A percentile compares a stretch with the other conserved stretches of the same genome.
phyloP scores from a whole-genome alignment of 345 rosid species.

The Salix udensis region DNA sequence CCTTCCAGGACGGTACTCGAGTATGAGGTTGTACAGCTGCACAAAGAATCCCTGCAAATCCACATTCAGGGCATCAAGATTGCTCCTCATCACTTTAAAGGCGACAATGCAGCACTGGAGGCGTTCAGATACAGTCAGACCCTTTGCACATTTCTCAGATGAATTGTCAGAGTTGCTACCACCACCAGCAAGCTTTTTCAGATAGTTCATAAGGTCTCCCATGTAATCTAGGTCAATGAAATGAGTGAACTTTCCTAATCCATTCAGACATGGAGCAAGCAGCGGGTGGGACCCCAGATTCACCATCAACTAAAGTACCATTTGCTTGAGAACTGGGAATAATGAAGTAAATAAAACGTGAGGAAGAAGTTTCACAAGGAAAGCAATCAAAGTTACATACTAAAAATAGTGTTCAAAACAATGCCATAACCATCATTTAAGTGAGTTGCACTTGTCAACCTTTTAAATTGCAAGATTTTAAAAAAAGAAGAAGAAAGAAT shows the following conservation, averaged over 20 bases:
- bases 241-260: constrained; percentile 82
- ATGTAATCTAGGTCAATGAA: constrained; percentile 80
- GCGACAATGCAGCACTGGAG: constrained; percentile 89
- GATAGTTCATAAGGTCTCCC: constrained; percentile 81
- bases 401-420: neutral
- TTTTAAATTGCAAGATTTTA: no score
- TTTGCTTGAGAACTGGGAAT: constrained; percentile 47
- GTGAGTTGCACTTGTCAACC: no score
- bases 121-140: constrained; percentile 65
- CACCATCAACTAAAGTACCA: constrained; percentile 25
- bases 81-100: constrained; percentile 90
- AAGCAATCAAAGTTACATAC: neutral
- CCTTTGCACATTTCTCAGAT: constrained; percentile 33
- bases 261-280: constrained; percentile 77
- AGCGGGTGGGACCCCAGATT: constrained; percentile 58
- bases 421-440: no score
- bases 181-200: constrained; percentile 76
- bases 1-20: constrained; percentile 97
- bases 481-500: no score
- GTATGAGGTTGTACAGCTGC: constrained; percentile 82
- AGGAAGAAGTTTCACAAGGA: neutral
- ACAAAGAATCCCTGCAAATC: constrained; percentile 89
- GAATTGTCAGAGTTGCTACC: constrained; percentile 32
- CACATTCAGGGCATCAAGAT: constrained; percentile 89
- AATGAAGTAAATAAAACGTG: neutral